Percentiles rank a stretch among this genome's conserved stretches.
phyloP scores from a whole-genome alignment of 257 asterid species.

The Rehmannia glutinosa region DNA sequence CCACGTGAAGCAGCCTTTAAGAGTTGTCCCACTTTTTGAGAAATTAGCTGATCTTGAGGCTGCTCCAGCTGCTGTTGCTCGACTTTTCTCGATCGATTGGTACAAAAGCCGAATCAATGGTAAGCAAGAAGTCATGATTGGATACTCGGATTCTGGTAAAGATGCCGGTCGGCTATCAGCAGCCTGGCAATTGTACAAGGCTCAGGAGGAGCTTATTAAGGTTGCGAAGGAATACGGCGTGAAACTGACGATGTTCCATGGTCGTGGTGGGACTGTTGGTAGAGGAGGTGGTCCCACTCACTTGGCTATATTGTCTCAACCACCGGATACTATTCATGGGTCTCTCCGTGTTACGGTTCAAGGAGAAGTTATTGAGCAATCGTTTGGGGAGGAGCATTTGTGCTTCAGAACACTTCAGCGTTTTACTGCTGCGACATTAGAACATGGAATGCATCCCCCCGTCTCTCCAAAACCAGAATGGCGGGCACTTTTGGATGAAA shows the following conservation, averaged over 20 bases:
- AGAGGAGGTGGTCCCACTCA: conserved; percentile 79
- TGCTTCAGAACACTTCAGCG: conserved; percentile 66
- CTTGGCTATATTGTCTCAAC: conserved; percentile 66
- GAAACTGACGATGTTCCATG: conserved; percentile 67
- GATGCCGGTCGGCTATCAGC: conserved; percentile 69
- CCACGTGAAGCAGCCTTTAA: conserved; percentile 44
- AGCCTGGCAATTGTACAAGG: conserved; percentile 63
- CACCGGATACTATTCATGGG: conserved; percentile 59
- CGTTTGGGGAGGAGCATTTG: conserved; percentile 61
- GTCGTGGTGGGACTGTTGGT: conserved; percentile 72
- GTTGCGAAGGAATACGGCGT: conserved; percentile 55
- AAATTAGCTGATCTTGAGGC: conserved; percentile 53
- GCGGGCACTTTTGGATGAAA: conserved; percentile 59
- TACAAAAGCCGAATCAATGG: conserved; percentile 48
- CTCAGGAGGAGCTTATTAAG: conserved; percentile 65
- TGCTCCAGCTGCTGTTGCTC: conserved; percentile 61
- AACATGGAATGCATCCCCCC: conserved; percentile 68
- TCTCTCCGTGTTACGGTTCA: conserved; percentile 69
- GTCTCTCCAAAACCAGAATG: conserved; percentile 59
- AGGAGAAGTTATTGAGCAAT: conserved; percentile 70
- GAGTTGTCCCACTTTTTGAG: conserved; percentile 69
- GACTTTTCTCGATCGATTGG: conserved; percentile 65
- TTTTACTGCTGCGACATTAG: conserved; percentile 65
- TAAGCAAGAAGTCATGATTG: conserved; percentile 73
- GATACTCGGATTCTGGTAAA: conserved; percentile 73